These are phyloP conservation scores for Lithocarpus polystachyus DNA, from an alignment of 306 rosid genomes.

Conservation along the genomic window DNA sequence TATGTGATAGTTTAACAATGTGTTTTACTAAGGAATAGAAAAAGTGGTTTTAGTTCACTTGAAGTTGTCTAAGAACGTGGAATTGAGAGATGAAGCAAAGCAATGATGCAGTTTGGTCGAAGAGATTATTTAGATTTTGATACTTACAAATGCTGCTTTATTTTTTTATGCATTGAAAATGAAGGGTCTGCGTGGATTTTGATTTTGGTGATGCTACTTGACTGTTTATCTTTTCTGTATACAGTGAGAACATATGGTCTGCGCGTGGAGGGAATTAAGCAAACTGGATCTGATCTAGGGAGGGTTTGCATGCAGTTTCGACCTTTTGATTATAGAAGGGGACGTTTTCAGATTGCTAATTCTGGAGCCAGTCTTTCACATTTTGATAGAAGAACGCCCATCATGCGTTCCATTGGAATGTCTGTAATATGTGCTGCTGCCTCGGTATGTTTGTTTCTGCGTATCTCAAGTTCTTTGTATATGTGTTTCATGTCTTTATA, in stretches of 20 bases:
- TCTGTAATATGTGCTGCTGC: constrained; percentile 46
- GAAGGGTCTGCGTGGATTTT: no score
- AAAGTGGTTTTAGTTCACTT: not conserved
- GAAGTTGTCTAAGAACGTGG: not conserved
- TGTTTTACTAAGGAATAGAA: not conserved
- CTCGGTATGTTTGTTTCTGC: constrained; percentile 44
- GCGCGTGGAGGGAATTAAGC: not conserved
- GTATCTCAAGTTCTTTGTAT: not conserved
- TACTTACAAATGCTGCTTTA: no score
- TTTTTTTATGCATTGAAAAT: no score
- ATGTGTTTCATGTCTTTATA: constrained; percentile 6
- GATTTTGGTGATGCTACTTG: no score
- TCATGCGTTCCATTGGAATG: constrained; percentile 16
- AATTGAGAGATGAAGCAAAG: not conserved
- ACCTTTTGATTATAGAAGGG: constrained; percentile 32
- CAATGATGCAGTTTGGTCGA: no score
- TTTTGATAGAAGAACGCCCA: constrained; percentile 8
- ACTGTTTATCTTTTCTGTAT: no score
- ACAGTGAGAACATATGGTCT: constrained; percentile 27
- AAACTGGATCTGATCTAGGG: constrained; percentile 25
- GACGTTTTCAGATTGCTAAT: constrained; percentile 17
- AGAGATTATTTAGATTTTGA: no score
- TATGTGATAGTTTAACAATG: not conserved
- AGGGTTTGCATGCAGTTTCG: constrained; percentile 22
- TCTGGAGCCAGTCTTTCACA: not conserved